A percentile compares a stretch with the other conserved stretches of the same genome.
Conservation (phyloP, 2,329 filamentous ascomycete genomes). For the Coccinonectria pachysandricola region DNA sequence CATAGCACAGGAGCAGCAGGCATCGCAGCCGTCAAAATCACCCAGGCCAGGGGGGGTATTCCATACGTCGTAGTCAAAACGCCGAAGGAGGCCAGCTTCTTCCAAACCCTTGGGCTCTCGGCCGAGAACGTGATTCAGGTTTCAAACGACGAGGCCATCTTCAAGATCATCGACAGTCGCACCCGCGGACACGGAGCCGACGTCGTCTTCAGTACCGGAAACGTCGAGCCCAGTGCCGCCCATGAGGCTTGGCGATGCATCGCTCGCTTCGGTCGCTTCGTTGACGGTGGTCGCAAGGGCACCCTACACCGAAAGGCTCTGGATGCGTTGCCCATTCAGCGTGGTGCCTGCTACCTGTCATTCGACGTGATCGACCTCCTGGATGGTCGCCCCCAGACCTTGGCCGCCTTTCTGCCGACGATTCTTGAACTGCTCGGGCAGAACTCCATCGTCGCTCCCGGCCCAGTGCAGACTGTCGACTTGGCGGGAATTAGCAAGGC, state of each 20-base stretch:
- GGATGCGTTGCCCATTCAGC: too few species aligned
- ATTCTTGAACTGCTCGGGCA: too few species aligned
- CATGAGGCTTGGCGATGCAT: conserved; percentile 1
- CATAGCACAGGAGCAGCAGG: background rate
- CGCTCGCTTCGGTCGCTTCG: conserved; percentile 1
- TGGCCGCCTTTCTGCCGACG: too few species aligned
- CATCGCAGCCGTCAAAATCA: background rate
- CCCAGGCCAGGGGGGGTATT: background rate
- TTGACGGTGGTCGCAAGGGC: conserved; percentile 1
- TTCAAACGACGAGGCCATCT: background rate
- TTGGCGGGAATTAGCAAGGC: too few species aligned
- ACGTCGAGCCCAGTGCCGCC: background rate
- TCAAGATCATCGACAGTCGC: background rate
- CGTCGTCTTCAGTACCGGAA: background rate
- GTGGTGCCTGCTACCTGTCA: too few species aligned
- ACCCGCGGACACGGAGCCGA: background rate
- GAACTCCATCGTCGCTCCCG: too few species aligned
- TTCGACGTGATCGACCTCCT: too few species aligned
- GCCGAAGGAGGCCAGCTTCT: background rate
- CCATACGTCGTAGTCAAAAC: background rate
- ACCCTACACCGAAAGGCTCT: too few species aligned
- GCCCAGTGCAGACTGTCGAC: too few species aligned
- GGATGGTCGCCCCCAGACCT: too few species aligned
- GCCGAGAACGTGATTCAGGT: background rate
- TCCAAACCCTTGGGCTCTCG: background rate